Conservation (phyloP, 2,329 filamentous ascomycete species). For the Hymenoscyphus scutula region DNA sequence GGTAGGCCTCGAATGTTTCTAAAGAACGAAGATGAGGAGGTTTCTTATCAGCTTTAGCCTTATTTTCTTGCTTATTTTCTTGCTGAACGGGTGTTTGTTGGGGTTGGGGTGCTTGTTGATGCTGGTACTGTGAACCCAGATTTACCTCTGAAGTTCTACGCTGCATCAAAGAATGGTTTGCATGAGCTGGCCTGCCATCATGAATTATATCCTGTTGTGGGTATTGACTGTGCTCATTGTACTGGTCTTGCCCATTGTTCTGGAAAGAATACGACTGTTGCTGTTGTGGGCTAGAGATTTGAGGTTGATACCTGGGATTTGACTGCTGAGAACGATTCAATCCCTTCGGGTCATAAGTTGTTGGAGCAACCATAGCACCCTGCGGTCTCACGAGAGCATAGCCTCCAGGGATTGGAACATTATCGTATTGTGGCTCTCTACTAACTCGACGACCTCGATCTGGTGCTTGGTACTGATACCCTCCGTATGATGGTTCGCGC, state of each 20-base stretch:
- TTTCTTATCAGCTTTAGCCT: neutral
- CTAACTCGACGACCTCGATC: conserved; percentile 23
- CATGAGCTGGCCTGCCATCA: neutral
- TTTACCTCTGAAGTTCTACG: neutral
- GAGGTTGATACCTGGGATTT: conserved; percentile 9
- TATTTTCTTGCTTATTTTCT: neutral
- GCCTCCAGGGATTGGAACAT: conserved; percentile 35
- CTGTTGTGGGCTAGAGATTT: conserved; percentile 1
- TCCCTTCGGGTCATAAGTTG: conserved; percentile 31
- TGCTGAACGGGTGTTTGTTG: neutral
- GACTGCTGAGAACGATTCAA: conserved; percentile 18
- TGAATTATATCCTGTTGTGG: neutral
- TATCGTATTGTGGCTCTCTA: conserved; percentile 33
- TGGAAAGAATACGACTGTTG: conserved; percentile 7
- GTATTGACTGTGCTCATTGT: neutral
- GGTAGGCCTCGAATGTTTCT: conserved; percentile 14
- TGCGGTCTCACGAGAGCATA: conserved; percentile 34
- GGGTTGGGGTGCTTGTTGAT: neutral
- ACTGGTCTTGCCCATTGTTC: neutral
- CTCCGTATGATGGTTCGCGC: conserved; percentile 14
- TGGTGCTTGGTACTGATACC: conserved; percentile 5
- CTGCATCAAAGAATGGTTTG: conserved; percentile 4
- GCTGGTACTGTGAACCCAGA: neutral
- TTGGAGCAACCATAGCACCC: conserved; percentile 27
- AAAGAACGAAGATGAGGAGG: conserved; percentile 8